Conservation (phyloP, 192 early-diverging fungal species). For the Coemansia sp. region DNA sequence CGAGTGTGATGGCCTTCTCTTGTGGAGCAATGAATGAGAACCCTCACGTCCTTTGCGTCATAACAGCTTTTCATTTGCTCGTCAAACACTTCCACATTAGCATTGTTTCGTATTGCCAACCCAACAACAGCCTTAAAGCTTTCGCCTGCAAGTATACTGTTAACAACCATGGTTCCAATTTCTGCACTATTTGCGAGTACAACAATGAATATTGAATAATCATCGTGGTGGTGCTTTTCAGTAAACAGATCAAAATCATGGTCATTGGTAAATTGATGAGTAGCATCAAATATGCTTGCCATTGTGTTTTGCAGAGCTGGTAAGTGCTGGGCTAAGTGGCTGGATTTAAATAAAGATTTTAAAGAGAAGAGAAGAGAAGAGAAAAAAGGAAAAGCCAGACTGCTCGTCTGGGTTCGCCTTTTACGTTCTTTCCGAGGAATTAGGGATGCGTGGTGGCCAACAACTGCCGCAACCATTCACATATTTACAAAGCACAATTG, state of each 20-base stretch:
- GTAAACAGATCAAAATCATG: background rate
- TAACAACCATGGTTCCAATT: background rate
- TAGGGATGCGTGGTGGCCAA: background rate
- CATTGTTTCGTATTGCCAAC: background rate
- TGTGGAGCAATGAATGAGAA: too few relatives aligned
- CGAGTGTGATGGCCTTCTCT: too few relatives aligned
- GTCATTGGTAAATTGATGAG: background rate
- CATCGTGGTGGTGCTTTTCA: background rate
- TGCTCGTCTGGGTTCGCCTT: background rate
- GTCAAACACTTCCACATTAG: too few relatives aligned
- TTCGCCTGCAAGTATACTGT: background rate
- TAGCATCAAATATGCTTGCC: background rate
- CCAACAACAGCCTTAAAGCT: background rate
- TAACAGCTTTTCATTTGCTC: too few relatives aligned
- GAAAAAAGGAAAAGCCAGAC: background rate
- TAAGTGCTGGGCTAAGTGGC: background rate
- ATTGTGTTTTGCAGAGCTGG: background rate
- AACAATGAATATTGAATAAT: background rate
- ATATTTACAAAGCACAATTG: background rate
- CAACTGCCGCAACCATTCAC: background rate
- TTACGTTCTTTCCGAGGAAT: background rate
- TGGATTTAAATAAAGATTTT: too few relatives aligned
- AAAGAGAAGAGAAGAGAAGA: background rate
- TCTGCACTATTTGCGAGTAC: background rate
- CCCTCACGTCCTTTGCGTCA: too few relatives aligned